Conservation (phyloP, 2,329 filamentous ascomycete species). For the Pezicula radicicola region DNA sequence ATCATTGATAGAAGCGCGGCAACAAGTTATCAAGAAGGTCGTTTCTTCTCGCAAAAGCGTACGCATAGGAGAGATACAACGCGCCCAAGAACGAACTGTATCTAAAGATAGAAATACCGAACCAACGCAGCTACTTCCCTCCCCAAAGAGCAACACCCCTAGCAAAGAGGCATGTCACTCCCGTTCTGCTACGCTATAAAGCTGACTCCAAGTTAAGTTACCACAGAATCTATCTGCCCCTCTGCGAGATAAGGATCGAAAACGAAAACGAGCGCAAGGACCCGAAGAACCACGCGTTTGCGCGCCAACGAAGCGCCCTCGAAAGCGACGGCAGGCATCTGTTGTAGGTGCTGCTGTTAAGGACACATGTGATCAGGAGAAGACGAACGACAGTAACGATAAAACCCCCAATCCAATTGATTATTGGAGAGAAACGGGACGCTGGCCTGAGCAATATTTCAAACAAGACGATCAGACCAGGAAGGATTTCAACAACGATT, state of each 20-base stretch:
- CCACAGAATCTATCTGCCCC: too few species aligned
- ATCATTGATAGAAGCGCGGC: too few species aligned
- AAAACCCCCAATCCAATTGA: constrained; percentile 22
- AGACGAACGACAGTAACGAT: constrained; percentile 3
- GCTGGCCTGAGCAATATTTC: constrained; percentile 27
- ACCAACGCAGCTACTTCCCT: constrained; percentile 14
- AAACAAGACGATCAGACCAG: constrained; percentile 10
- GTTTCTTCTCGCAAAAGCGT: constrained; percentile 14
- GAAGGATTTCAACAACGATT: background rate
- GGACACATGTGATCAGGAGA: constrained; percentile 12
- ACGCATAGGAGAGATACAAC: constrained; percentile 9
- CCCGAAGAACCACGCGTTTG: too few species aligned
- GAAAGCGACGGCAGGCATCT: constrained; percentile 16
- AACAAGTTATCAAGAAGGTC: too few species aligned
- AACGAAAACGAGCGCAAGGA: too few species aligned
- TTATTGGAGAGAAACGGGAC: constrained; percentile 21
- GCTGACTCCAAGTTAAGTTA: too few species aligned
- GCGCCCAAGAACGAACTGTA: constrained; percentile 9
- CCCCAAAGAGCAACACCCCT: constrained; percentile 14
- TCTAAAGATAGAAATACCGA: constrained; percentile 13
- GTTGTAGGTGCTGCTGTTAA: constrained; percentile 8
- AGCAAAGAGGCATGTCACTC: too few species aligned
- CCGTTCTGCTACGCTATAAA: too few species aligned
- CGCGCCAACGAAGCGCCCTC: constrained; percentile 11
- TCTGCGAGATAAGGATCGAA: too few species aligned